Conservation (phyloP, 2,329 filamentous ascomycete species). For the Teratosphaeria epicoccoides region DNA sequence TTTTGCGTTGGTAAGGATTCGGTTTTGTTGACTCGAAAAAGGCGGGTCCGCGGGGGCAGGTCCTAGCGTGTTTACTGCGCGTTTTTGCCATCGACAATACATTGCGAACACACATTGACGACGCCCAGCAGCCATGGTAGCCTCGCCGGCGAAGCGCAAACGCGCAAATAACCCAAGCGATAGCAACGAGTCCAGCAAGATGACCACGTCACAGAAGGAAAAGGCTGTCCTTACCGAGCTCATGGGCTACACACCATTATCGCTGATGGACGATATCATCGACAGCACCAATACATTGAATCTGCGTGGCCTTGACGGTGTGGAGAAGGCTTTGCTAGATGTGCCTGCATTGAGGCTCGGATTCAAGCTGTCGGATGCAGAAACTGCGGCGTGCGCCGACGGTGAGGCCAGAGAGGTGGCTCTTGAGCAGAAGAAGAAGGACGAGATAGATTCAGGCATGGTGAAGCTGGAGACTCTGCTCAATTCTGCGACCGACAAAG, state of each 20-base stretch:
- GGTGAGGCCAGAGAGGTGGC: slow-evolving; percentile 27
- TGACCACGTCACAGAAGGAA: background rate
- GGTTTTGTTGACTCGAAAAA: too few relatives aligned
- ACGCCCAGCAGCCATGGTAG: background rate
- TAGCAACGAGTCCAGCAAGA: background rate
- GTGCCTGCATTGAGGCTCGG: slow-evolving; percentile 68
- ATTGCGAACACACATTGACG: background rate
- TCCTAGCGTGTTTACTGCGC: background rate
- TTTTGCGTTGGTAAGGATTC: too few relatives aligned
- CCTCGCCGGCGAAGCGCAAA: background rate
- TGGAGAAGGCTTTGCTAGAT: slow-evolving; percentile 70
- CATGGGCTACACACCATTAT: slow-evolving; percentile 21
- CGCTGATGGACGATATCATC: slow-evolving; percentile 94
- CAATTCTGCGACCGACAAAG: slow-evolving; percentile 39
- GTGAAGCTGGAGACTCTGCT: slow-evolving; percentile 41
- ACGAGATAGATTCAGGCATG: slow-evolving; percentile 69
- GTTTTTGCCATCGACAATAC: background rate
- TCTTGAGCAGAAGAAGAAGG: slow-evolving; percentile 19
- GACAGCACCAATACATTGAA: slow-evolving; percentile 91
- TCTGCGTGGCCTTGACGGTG: slow-evolving; percentile 76
- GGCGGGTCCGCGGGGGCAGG: background rate
- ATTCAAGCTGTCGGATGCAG: slow-evolving; percentile 39
- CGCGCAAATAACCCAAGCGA: background rate
- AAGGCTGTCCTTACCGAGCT: slow-evolving; percentile 1
- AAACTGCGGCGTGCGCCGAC: background rate